Conservation (phyloP, 345 rosid genomes). For the Dipteronia sinensis region DNA sequence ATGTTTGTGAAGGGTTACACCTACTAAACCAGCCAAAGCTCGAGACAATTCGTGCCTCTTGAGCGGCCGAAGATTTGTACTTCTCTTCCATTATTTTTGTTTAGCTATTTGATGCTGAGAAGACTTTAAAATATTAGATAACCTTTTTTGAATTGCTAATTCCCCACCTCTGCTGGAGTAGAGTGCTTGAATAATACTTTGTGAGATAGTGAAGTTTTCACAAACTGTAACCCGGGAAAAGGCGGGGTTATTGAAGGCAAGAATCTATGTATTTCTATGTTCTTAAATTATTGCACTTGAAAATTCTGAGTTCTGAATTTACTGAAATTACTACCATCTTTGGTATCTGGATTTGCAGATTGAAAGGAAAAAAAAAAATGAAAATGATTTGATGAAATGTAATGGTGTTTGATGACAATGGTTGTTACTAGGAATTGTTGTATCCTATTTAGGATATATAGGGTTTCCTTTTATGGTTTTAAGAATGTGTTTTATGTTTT, state of each 20-base stretch:
- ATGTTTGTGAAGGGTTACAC: conserved; percentile 98
- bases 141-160: background rate
- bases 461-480: too few species aligned
- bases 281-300: background rate
- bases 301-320: background rate
- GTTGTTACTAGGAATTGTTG: too few species aligned
- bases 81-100: background rate
- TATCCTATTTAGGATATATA: background rate
- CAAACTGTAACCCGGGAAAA: background rate
- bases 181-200: conserved; percentile 24
- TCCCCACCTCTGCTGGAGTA: background rate
- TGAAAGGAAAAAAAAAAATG: background rate
- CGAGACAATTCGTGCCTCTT: background rate
- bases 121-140: conserved; percentile 7
- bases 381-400: background rate
- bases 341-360: background rate
- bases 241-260: background rate
- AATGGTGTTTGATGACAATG: background rate
- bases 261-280: conserved; percentile 7
- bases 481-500: too few species aligned
- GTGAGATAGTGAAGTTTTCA: background rate
- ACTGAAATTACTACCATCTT: background rate
- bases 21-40: conserved; percentile 44
- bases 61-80: background rate
- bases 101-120: background rate